Evolutionary conservation across 805 yeast species (phyloP).

Genomic region (Zygosaccharomyces kombuchaensis): DNA sequence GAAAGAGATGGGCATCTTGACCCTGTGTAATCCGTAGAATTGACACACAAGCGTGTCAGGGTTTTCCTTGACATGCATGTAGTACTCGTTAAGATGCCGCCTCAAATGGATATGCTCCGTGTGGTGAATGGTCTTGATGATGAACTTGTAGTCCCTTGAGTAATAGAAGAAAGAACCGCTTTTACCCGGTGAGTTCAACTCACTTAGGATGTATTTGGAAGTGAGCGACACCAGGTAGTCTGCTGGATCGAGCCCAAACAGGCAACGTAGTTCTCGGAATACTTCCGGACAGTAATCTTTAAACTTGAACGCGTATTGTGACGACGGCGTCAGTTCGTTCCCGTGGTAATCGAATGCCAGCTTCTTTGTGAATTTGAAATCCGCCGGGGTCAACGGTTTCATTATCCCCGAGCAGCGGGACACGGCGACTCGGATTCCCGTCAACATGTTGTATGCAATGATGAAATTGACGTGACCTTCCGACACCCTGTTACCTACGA

Average conservation of each 20-base stretch:
- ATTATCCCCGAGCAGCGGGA: conserved; percentile 85
- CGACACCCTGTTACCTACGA: conserved; percentile 75
- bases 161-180: conserved; percentile 95
- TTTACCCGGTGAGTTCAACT: conserved; percentile 93
- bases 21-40: conserved; percentile 91
- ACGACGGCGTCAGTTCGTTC: conserved; percentile 84
- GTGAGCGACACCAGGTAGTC: conserved; percentile 91
- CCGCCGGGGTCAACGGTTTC: conserved; percentile 61
- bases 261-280: conserved; percentile 72
- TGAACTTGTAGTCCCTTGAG: conserved; percentile 88
- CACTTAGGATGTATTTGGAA: conserved; percentile 86
- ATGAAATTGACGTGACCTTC: conserved; percentile 94
- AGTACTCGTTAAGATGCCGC: conserved; percentile 67
- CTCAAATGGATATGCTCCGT: conserved; percentile 85
- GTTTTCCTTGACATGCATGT: conserved; percentile 71
- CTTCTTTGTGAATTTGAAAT: conserved; percentile 70
- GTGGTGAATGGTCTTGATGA: conserved; percentile 93
- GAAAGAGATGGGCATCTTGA: conserved; percentile 71
- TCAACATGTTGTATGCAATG: conserved; percentile 94
- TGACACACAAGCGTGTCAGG: conserved; percentile 92
- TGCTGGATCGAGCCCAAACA: conserved; percentile 90
- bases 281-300: conserved; percentile 96
- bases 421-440: conserved; percentile 94
- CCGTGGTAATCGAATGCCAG: conserved; percentile 85
- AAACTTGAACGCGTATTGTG: conserved; percentile 92